Evolutionary conservation across 2,329 filamentous ascomycete species (phyloP), one percentile per base, ranked within the genome.

Genomic region (Rasamsonia emersonii): DNA sequence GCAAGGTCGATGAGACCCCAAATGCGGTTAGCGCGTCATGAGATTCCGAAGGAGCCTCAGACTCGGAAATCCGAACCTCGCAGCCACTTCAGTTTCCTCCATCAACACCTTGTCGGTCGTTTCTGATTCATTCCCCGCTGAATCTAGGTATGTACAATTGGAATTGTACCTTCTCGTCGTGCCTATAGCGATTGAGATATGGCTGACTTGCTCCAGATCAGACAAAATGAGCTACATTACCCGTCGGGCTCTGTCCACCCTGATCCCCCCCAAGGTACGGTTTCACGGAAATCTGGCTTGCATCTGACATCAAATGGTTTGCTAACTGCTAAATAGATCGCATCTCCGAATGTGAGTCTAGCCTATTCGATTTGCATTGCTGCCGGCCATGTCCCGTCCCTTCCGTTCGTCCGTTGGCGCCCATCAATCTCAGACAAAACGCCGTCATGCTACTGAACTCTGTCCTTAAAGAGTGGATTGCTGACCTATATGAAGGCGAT

Each of bases 231-330:
- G 86, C 75, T 91, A 79, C 77, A 75, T 93, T 59, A 77, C 79
- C 59, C 84, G 83, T 69, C 80, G 88, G 70, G 83, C 77, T 75
- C 82, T 95, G 61, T 96, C 91, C 62, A 94, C 93, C 74, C 82
- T 98, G 67, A 95, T 98, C 57, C 93, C 93, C 53, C 91, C 93
- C 59, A 98, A 98, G 86, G 89, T 94, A 72, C 51, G 71, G 39
- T 39, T 28, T 16, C 30, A 18, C 17, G 31, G 10, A 15, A 21
- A 27, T 32, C 16, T 41, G 34, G 25, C 14, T 42, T 31, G 33
- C 37, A 37, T 36, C 36, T 27, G 33, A 40, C 28, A 35, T 40
- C 26, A 30, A 31, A 18, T 14, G 37, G 45, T 25, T 53, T 55
- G 46, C 67, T 71, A 58, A 70, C 49, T 40, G 32, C 23, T 27